These are phyloP conservation scores for Didymella segeticola DNA, from an alignment of 2,329 filamentous ascomycete species.

Conservation along the genomic window DNA sequence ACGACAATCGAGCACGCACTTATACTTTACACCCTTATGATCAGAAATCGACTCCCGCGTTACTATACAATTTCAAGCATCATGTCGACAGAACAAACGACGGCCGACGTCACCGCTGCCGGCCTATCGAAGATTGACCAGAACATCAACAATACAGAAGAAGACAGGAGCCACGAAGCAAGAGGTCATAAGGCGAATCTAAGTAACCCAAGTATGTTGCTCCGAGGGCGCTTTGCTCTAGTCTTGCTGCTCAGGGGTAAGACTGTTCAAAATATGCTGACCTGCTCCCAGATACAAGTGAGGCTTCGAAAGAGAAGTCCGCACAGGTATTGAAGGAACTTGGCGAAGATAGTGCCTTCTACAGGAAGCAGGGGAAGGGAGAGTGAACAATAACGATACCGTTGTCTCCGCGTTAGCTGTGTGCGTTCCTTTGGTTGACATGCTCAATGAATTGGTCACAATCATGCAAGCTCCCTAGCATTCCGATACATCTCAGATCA, in stretches of 20 bases:
- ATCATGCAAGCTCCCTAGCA: background rate
- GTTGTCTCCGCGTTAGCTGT: background rate
- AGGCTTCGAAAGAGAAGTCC: conserved; percentile 9
- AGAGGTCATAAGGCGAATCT: conserved; percentile 57
- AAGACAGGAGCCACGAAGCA: conserved; percentile 28
- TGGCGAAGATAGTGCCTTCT: background rate
- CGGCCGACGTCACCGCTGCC: conserved; percentile 25
- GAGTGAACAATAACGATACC: background rate
- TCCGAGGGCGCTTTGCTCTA: background rate
- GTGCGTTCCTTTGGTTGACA: no score
- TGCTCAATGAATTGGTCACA: background rate
- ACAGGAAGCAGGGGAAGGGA: conserved; percentile 5
- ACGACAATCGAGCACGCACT: background rate
- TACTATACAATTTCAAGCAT: conserved; percentile 3
- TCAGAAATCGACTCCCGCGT: conserved; percentile 6
- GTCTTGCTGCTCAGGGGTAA: background rate
- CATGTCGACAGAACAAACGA: conserved; percentile 20
- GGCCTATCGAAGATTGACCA: conserved; percentile 28
- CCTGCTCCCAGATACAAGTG: conserved; percentile 18
- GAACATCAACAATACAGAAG: conserved; percentile 32
- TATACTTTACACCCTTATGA: background rate
- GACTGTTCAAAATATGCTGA: background rate
- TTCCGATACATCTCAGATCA: background rate
- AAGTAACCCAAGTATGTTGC: conserved; percentile 53
- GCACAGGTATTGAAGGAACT: background rate